Conservation (phyloP, 169 alveolate genomes). For the Toxoplasma gondii region DNA sequence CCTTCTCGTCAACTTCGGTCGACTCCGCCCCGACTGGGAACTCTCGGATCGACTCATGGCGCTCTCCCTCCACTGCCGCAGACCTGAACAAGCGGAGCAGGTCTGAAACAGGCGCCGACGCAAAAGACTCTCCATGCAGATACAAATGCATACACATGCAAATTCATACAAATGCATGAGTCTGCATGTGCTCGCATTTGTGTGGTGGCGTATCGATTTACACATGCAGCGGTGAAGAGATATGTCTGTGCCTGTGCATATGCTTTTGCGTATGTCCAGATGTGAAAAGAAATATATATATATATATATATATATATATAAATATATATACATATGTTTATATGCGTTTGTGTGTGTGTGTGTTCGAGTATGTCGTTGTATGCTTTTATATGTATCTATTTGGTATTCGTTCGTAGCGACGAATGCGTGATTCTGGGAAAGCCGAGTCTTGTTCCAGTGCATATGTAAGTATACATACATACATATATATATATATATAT, state of each 20-base stretch:
- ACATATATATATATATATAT: no score
- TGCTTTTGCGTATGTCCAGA: no score
- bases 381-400: background rate
- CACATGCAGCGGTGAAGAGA: no score
- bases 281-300: no score
- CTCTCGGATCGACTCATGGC: slow-evolving; percentile 24
- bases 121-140: background rate
- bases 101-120: background rate
- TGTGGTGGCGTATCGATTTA: no score
- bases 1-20: background rate
- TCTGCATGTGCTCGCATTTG: background rate
- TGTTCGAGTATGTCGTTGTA: no score
- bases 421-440: no score
- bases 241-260: no score
- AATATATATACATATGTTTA: background rate
- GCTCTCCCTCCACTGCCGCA: slow-evolving; percentile 28
- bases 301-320: background rate
- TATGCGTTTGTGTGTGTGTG: background rate
- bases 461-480: no score
- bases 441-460: no score
- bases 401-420: background rate
- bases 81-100: background rate
- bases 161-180: background rate
- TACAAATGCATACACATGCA: background rate
- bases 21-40: slow-evolving; percentile 13